Base-by-base conservation (phyloP, 495 filamentous ascomycete genomes). In the Podospora australis region DNA sequence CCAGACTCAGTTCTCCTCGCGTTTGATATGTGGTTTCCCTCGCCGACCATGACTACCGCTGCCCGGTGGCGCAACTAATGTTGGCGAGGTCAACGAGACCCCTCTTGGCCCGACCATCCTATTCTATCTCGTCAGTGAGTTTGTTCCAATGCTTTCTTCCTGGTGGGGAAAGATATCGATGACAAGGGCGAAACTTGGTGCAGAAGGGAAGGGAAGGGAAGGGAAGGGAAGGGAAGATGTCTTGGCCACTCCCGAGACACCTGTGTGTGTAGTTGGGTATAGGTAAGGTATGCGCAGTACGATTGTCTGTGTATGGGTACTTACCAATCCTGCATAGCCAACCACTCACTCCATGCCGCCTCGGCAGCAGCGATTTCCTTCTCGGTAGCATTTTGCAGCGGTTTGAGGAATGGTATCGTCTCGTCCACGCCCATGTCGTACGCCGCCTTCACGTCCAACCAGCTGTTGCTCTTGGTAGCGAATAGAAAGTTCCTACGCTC, bases 401-500 rank as follows among this genome's bases (percentile, higher is more conserved):
- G 88, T 54, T 80, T 80, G 49, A 97, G 65, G 59, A 92, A 98
- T 3, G 91, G 92, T 19, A 95, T 80, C 25, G 78, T 85, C 70
- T 97, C 87, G 24, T 86, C 73, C 10, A 82, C 77, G 2, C 77
- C 71, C 70, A 88, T 85, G 67, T 97, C 92, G 66, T 98, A 98
- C 54, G 87, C 79, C 56, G 81, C 78, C 71, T 95, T 96, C 58
- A 94, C 87, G 22, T 75, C 76, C 14, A 87, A 74, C 90, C 90
- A 98, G 34, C 81, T 87, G 6, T 83, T 84, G 55, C 86, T 89
- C 70, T 96, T 98, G 8, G 90, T 89, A 0, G 90, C 88, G 58
- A 96, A 96, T 20, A 98, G 75, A 60, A 91, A 98, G 59, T 98
- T 98, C 42, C 89, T 79, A 32, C 92, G 78, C 64, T 98, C 92